These are phyloP conservation scores for Pichia sp. DNA, from an alignment of 1,139 yeast species.

Conservation along the genomic window DNA sequence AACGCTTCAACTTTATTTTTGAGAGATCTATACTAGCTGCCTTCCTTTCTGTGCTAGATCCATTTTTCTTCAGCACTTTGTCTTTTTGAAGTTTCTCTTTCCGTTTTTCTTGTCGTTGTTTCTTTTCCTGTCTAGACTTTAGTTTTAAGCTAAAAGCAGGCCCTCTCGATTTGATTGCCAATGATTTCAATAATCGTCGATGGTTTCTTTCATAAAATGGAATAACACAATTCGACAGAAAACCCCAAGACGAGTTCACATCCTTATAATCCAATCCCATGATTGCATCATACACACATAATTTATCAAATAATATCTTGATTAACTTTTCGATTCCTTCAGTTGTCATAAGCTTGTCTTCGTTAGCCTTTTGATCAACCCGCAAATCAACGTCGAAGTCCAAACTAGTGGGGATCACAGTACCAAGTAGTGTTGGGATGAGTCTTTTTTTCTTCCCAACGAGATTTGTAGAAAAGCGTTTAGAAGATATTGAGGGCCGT, in stretches of 20 bases:
- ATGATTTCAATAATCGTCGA: slow-evolving; percentile 23
- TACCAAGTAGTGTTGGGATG: slow-evolving; percentile 33
- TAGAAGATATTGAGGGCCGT: slow-evolving; percentile 3
- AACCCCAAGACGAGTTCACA: slow-evolving; percentile 28
- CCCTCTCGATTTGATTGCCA: slow-evolving; percentile 29
- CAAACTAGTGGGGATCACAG: slow-evolving; percentile 24
- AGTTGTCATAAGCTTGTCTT: slow-evolving; percentile 9
- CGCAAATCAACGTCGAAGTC: slow-evolving; percentile 30
- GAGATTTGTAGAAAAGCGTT: slow-evolving; percentile 13
- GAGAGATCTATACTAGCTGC: slow-evolving; percentile 18
- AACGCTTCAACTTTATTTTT: slow-evolving; percentile 23
- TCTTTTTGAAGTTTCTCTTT: slow-evolving; percentile 1
- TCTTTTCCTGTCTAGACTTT: slow-evolving; percentile 14
- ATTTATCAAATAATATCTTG: slow-evolving; percentile 27
- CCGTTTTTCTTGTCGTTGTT: slow-evolving; percentile 6
- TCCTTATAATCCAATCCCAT: slow-evolving; percentile 26
- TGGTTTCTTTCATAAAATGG: slow-evolving; percentile 31
- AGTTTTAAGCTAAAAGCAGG: slow-evolving; percentile 21
- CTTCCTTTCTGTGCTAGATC: slow-evolving; percentile 4
- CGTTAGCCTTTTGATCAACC: slow-evolving; percentile 1
- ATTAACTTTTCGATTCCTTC: slow-evolving; percentile 18
- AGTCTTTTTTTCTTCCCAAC: slow-evolving; percentile 31
- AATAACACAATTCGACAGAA: slow-evolving; percentile 26
- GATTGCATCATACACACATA: slow-evolving; percentile 33
- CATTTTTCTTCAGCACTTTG: slow-evolving; percentile 2